Conservation (phyloP, 1,284 basidiomycete genomes). For the Moniliophthora roreri region DNA sequence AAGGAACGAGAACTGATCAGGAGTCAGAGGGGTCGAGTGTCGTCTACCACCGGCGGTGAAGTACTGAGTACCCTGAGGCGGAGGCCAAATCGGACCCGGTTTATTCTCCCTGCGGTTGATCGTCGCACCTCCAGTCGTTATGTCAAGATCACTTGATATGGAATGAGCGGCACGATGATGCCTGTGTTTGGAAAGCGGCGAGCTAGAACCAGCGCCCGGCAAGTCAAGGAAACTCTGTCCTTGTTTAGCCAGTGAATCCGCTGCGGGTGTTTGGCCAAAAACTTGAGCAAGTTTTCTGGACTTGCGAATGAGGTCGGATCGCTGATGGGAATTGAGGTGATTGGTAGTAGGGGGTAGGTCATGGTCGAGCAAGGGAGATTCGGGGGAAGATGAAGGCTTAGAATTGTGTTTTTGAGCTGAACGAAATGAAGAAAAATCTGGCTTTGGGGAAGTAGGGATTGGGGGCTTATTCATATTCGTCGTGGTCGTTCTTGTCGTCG, state of each 20-base stretch:
- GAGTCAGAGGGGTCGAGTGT: conserved; percentile 37
- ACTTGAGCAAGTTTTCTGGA: conserved; percentile 77
- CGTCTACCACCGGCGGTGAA: conserved; percentile 37
- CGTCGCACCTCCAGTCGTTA: neutral
- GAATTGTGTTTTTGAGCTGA: conserved; percentile 17
- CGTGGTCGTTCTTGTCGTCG: conserved; percentile 14
- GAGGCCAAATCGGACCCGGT: conserved; percentile 28
- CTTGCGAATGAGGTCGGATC: conserved; percentile 69
- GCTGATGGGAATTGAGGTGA: conserved; percentile 61
- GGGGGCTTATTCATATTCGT: conserved; percentile 33
- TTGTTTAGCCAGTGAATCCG: conserved; percentile 30
- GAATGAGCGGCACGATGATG: conserved; percentile 41
- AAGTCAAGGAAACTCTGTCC: conserved; percentile 25
- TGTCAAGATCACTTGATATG: conserved; percentile 31
- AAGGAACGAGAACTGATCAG: conserved; percentile 29
- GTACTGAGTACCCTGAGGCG: conserved; percentile 32
- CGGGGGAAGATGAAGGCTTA: conserved; percentile 11
- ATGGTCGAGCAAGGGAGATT: conserved; percentile 14
- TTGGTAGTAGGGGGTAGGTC: conserved; percentile 61
- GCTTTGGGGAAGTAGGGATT: conserved; percentile 36
- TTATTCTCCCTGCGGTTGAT: neutral
- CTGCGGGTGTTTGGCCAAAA: conserved; percentile 65
- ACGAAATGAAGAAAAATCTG: conserved; percentile 24
- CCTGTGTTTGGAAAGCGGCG: conserved; percentile 2
- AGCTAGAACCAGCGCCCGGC: conserved; percentile 15